Conservation (phyloP, 2,329 filamentous ascomycete species). For the Juglanconis sp. region DNA sequence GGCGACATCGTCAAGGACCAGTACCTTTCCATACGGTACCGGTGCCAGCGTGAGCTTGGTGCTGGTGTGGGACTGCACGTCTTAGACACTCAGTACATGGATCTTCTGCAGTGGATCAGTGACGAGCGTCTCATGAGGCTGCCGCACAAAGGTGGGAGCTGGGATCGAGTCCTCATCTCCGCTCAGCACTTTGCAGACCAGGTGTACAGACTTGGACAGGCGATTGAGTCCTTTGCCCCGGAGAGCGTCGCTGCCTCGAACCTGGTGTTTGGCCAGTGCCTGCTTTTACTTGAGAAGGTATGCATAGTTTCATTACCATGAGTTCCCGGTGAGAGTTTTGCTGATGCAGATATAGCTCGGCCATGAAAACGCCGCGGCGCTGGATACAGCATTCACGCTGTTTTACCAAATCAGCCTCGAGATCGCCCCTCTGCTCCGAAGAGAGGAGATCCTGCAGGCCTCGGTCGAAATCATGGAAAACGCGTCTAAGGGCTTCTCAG, state of each 20-base stretch:
- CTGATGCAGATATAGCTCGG: not conserved
- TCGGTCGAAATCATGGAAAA: not conserved
- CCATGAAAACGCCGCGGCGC: not conserved
- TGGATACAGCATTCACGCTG: constrained; percentile 1
- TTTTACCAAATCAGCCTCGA: not conserved
- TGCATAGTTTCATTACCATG: not conserved
- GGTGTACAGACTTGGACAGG: not conserved
- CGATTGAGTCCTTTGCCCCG: not conserved
- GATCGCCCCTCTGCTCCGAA: not conserved
- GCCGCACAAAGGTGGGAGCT: not conserved
- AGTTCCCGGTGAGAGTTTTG: not conserved
- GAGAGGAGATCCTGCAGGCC: not conserved
- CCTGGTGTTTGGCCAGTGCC: constrained; percentile 1
- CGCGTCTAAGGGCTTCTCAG: not conserved
- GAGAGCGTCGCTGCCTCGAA: not conserved
- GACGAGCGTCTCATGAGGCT: not conserved
- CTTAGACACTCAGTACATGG: not conserved
- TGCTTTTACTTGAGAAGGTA: not conserved
- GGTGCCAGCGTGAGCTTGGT: not conserved
- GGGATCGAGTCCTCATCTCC: not conserved
- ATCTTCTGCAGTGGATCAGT: not conserved
- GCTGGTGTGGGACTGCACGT: not conserved
- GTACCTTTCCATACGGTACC: not conserved
- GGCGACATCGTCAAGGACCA: not conserved
- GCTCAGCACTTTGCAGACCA: not conserved